Percentiles rank a stretch among this genome's conserved stretches.
These are phyloP conservation scores for Dioszegia aurantiaca DNA, from an alignment of 768 basidiomycete genomes.

Conservation along the genomic window DNA sequence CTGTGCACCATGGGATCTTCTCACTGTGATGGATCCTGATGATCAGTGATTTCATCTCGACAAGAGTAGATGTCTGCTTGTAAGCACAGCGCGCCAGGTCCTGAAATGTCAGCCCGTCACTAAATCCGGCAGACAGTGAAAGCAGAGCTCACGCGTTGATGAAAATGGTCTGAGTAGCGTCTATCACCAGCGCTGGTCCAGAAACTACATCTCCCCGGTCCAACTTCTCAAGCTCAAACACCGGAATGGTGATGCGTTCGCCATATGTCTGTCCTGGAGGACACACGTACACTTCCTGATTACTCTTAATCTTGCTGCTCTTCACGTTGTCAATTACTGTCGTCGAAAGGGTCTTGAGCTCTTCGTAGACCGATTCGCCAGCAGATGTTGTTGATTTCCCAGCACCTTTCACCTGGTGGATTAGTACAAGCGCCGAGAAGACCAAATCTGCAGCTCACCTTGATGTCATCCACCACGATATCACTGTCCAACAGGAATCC, in stretches of 20 bases:
- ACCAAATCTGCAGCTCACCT: constrained; percentile 56
- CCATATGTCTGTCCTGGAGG: constrained; percentile 42
- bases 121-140: background rate
- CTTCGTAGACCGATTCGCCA: constrained; percentile 73
- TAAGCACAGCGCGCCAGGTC: constrained; percentile 8
- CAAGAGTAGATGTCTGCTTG: constrained; percentile 10
- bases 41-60: background rate
- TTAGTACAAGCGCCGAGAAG: constrained; percentile 63
- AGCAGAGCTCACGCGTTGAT: constrained; percentile 59
- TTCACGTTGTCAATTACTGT: constrained; percentile 51
- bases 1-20: no score
- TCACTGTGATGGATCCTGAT: no score
- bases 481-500: constrained; percentile 86
- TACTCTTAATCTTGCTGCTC: constrained; percentile 5
- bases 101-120: background rate
- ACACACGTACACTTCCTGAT: constrained; percentile 38
- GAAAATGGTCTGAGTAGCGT: constrained; percentile 91
- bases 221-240: constrained; percentile 64
- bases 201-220: constrained; percentile 67
- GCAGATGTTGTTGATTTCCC: constrained; percentile 61
- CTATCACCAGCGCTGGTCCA: constrained; percentile 90
- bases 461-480: constrained; percentile 87
- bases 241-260: constrained; percentile 72
- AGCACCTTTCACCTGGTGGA: constrained; percentile 74
- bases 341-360: constrained; percentile 61